Evolutionary conservation across 2,329 filamentous ascomycete species (phyloP), one percentile per base, ranked within the genome.

Genomic region (Colletotrichum noveboracense): DNA sequence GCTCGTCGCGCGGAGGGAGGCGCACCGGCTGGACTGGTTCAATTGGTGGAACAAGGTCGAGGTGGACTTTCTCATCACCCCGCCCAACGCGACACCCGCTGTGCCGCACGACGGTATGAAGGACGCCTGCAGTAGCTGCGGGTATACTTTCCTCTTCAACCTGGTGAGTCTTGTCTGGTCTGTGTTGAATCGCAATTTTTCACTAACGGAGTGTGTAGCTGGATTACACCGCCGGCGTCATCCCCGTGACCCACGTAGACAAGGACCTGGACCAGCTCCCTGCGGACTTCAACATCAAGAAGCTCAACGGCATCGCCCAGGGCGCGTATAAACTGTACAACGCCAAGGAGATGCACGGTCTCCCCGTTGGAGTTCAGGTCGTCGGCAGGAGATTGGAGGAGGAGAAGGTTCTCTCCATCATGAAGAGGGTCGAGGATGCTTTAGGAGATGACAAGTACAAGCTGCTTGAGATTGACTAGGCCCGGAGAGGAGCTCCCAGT

Each of bases 121-220:
- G 78, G 93, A 96, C 79, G 95, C 95, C 4, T 92, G 97, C 60
- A 94, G 94, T 77, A 95, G 93, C 78, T 98, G 96, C 80, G 96
- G 95, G 2, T 98, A 98, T 82, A 98, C 96, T 0, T 98, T 98
- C 82, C 85, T 98, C 71, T 98, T 97, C 87, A 98, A 98, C 80
- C 78, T 98, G 80, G 93, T 94, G 86, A 84, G 91, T 86, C 14
- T 24, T 61, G 28, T 10, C 28, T 28, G 55, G 26, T 6, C 26
- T 28, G 26, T 28, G 26, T 28, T 28, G 26, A 28, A 28, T 28
- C 6, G 26, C 26, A 6, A 6, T 28, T 7, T n/a, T 12, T 16
- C 21, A 13, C 76, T 79, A 62, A 80, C 43, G 6, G 43, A 36
- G 14, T 30, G 8, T 14, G 70, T 77, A 95, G 91, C 91, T 98